Percentiles rank a stretch among this genome's conserved stretches.
Evolutionary conservation across 1,284 basidiomycete genomes (phyloP).

Genomic region (Apiotrichum gamsii): DNA sequence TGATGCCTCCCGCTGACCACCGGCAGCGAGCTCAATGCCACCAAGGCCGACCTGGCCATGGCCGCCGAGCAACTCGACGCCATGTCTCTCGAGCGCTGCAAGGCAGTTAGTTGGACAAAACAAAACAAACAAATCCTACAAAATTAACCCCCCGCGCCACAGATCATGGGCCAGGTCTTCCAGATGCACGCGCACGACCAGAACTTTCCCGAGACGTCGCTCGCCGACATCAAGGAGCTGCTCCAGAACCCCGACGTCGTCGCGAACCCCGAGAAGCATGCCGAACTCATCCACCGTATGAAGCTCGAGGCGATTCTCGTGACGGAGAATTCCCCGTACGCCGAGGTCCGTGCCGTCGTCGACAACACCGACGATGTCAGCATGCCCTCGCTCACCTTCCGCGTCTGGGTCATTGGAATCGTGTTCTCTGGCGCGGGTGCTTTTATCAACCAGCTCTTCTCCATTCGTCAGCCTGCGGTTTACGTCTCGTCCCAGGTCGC

Average conservation of each 20-base stretch:
- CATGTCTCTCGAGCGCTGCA: slow-evolving; percentile 19
- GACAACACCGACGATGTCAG: slow-evolving; percentile 67
- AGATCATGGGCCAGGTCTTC: slow-evolving; percentile 22
- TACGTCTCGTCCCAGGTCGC: slow-evolving; percentile 31
- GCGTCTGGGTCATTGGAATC: slow-evolving; percentile 64
- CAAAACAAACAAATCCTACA: too few species aligned
- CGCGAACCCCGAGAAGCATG: slow-evolving; percentile 20
- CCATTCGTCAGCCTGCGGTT: slow-evolving; percentile 36
- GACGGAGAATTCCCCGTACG: slow-evolving; percentile 62
- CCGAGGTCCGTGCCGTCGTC: slow-evolving; percentile 78
- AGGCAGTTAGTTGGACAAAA: slow-evolving; percentile 14
- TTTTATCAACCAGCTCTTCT: slow-evolving; percentile 59
- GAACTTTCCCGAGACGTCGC: slow-evolving; percentile 21
- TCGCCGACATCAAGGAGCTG: slow-evolving; percentile 23
- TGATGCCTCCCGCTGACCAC: background rate
- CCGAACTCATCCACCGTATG: slow-evolving; percentile 27
- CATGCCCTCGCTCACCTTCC: slow-evolving; percentile 77
- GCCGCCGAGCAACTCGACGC: slow-evolving; percentile 18
- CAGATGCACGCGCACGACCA: slow-evolving; percentile 31
- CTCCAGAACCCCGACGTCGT: slow-evolving; percentile 24
- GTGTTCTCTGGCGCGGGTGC: slow-evolving; percentile 53
- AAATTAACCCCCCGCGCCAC: background rate
- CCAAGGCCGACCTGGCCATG: slow-evolving; percentile 18
- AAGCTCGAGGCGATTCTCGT: slow-evolving; percentile 36
- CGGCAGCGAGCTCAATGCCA: slow-evolving; percentile 4